Evolutionary conservation across 441 rosid species (phyloP).

Genomic region (Breynia disticha): DNA sequence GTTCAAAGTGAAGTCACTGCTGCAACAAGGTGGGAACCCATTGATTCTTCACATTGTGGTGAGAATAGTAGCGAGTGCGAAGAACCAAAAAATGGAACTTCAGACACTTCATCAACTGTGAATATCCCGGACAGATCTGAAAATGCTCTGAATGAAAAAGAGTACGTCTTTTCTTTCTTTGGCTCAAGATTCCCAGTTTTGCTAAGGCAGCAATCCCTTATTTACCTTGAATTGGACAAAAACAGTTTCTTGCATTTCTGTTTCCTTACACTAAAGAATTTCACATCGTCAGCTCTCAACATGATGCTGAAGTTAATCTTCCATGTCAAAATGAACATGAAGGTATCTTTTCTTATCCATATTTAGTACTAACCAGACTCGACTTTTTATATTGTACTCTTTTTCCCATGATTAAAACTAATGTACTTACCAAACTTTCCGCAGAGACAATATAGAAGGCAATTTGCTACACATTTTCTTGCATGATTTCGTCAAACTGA

Average conservation of each 20-base stretch:
- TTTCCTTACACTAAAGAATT: conserved; percentile 2
- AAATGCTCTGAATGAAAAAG: conserved; percentile 20
- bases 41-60: conserved; percentile 17
- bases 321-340: conserved; percentile 11
- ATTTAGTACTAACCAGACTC: background rate
- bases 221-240: too few relatives aligned
- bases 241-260: too few relatives aligned
- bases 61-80: conserved; percentile 13
- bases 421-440: background rate
- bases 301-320: conserved; percentile 17
- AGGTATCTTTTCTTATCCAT: conserved; percentile 14
- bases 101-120: conserved; percentile 27
- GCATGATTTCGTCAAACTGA: too few relatives aligned
- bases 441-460: conserved; percentile 11
- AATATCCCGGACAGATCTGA: conserved; percentile 27
- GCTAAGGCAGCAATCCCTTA: too few relatives aligned
- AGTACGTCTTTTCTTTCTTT: conserved; percentile 23
- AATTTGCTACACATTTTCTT: too few relatives aligned
- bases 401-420: background rate
- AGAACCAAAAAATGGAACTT: conserved; percentile 19
- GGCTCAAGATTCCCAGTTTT: too few relatives aligned
- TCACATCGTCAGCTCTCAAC: conserved; percentile 14
- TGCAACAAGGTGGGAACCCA: conserved; percentile 14
- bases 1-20: conserved; percentile 10
- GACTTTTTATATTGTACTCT: background rate